Conservation (phyloP, 768 basidiomycete genomes). For the Amanita rimosa region DNA sequence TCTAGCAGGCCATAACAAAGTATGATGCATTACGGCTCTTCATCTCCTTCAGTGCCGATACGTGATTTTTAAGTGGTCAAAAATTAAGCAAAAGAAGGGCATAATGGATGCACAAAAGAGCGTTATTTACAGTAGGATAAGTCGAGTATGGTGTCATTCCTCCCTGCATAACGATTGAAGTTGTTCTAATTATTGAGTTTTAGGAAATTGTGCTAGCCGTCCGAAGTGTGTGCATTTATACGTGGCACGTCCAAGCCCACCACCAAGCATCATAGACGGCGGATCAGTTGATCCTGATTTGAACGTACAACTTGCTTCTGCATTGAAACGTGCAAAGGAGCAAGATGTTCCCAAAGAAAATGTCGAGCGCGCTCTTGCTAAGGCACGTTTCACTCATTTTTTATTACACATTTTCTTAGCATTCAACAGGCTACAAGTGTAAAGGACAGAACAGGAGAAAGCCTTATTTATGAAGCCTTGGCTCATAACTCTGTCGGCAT, state of each 20-base stretch:
- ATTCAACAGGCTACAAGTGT: slow-evolving; percentile 31
- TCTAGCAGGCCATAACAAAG: slow-evolving; percentile 33
- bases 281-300: slow-evolving; percentile 42
- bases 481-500: slow-evolving; percentile 47
- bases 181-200: background rate
- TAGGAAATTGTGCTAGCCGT: slow-evolving; percentile 57
- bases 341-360: slow-evolving; percentile 59
- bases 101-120: slow-evolving; percentile 52
- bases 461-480: slow-evolving; percentile 51
- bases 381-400: slow-evolving; percentile 21
- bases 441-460: slow-evolving; percentile 34
- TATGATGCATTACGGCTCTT: slow-evolving; percentile 8
- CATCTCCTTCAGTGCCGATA: background rate
- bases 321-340: slow-evolving; percentile 44
- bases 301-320: slow-evolving; percentile 41
- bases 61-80: slow-evolving; percentile 45
- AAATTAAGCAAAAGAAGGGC: slow-evolving; percentile 65
- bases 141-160: slow-evolving; percentile 29
- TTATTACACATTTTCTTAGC: background rate
- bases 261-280: slow-evolving; percentile 29
- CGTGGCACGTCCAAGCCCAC: background rate
- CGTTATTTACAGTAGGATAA: slow-evolving; percentile 41
- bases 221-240: slow-evolving; percentile 30
- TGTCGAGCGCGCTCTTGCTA: slow-evolving; percentile 49
- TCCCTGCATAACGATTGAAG: background rate